A percentile compares a stretch with the other conserved stretches of the same genome.
phyloP scores from a whole-genome alignment of 1,284 basidiomycete genomes.

The Schizopora paradoxa region DNA sequence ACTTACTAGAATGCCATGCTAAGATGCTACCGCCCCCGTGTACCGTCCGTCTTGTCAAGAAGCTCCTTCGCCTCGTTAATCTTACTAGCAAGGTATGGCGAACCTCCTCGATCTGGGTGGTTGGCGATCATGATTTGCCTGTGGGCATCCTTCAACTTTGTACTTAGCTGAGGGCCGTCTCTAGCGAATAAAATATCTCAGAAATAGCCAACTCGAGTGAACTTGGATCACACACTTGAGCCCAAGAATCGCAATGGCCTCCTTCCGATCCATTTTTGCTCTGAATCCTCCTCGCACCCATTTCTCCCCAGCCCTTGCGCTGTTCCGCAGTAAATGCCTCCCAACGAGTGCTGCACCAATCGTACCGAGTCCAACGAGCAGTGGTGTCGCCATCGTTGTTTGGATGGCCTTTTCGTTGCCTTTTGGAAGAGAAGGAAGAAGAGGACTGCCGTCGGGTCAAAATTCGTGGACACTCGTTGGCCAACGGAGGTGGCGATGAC shows the following conservation, averaged over 20 bases:
- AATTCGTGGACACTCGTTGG: no score
- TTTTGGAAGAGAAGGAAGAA: conserved; percentile 3
- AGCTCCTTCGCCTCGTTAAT: conserved; percentile 92
- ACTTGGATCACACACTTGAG: conserved; percentile 62
- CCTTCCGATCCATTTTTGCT: conserved; percentile 91
- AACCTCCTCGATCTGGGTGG: conserved; percentile 94
- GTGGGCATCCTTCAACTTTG: conserved; percentile 83
- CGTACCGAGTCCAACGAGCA: conserved; percentile 74
- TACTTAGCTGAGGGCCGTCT: conserved; percentile 68
- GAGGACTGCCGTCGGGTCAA: no score
- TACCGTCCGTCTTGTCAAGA: conserved; percentile 66
- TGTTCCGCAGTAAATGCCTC: conserved; percentile 57
- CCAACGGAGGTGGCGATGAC: no score
- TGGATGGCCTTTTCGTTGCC: neutral
- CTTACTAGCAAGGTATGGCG: conserved; percentile 96
- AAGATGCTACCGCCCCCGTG: conserved; percentile 34
- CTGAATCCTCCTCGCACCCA: conserved; percentile 95
- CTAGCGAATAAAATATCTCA: conserved; percentile 35
- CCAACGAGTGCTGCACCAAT: conserved; percentile 78
- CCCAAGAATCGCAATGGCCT: conserved; percentile 90
- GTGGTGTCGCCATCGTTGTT: conserved; percentile 59
- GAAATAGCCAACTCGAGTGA: conserved; percentile 10
- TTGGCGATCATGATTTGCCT: conserved; percentile 92
- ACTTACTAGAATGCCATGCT: no score
- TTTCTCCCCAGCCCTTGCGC: conserved; percentile 65